Conservation (phyloP, 768 basidiomycete genomes). For the Boletus tomentosulus region DNA sequence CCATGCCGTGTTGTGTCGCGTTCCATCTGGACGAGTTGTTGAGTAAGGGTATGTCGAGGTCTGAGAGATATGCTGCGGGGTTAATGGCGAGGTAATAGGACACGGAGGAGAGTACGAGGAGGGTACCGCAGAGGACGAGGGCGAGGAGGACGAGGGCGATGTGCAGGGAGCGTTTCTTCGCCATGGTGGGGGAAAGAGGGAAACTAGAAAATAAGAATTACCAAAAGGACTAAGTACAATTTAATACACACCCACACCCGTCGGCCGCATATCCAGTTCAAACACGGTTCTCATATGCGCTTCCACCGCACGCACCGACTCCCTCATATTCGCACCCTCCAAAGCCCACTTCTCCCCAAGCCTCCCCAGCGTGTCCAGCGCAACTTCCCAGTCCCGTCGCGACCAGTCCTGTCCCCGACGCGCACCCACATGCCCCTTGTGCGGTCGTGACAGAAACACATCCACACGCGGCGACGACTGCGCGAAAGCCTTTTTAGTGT, state of each 20-base stretch:
- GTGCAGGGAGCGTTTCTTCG: conserved; percentile 44
- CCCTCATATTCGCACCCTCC: conserved; percentile 49
- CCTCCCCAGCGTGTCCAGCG: conserved; percentile 40
- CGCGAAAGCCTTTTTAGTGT: conserved; percentile 33
- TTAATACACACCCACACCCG: conserved; percentile 24
- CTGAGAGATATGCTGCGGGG: conserved; percentile 71
- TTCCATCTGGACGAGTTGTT: conserved; percentile 59
- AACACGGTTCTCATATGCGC: conserved; percentile 50
- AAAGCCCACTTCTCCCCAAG: conserved; percentile 48
- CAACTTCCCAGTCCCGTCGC: conserved; percentile 59
- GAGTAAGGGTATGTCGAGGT: conserved; percentile 64
- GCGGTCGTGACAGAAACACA: conserved; percentile 49
- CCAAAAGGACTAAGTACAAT: neutral
- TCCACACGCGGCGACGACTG: conserved; percentile 44
- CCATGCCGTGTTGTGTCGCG: conserved; percentile 52
- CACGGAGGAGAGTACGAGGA: conserved; percentile 87
- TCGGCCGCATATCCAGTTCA: conserved; percentile 40
- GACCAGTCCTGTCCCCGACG: conserved; percentile 77
- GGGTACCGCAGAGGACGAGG: conserved; percentile 80
- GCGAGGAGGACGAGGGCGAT: conserved; percentile 55
- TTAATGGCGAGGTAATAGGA: conserved; percentile 87
- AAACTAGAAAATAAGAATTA: conserved; percentile 4
- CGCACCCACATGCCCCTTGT: conserved; percentile 42
- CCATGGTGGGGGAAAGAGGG: conserved; percentile 26
- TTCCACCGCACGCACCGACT: conserved; percentile 46